Base-by-base conservation (phyloP, 768 basidiomycete species). In the Mrakia blollopis region DNA sequence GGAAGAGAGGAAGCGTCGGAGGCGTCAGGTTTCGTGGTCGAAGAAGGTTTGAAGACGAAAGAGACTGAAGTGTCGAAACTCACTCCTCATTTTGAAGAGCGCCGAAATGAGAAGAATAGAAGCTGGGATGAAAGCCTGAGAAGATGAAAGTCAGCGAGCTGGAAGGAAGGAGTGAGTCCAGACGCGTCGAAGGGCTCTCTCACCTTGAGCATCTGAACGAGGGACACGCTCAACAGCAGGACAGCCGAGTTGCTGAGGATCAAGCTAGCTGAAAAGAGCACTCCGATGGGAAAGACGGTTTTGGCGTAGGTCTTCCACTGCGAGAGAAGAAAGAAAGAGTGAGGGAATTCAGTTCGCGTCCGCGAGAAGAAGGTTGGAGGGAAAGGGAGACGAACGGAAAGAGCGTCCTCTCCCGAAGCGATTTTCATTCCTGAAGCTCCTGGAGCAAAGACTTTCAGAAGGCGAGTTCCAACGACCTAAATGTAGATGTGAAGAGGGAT, bases 191-290 rank as follows among this genome's bases (percentile, higher is more conserved):
- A 72, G 44, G n/a, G n/a, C n/a, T n/a, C n/a, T n/a, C 86, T 47
- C 54, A 90, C 91, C 88, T 94, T 94, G 83, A 94, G 89, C 81
- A 80, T 81, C 70, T 81, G 80, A 32, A 82, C 82, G 67, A 81
- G 81, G 1, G 81, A 79, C 21, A 96, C 93, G 80, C 90, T 91
- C 80, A 98, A 88, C 81, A 92, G 90, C 28, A 97, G 89, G 83
- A 94, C 95, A 1, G 94, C 94, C 2, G 91, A 91, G 84, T 98
- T 98, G 85, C 90, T 91, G 77, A 95, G 87, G 80, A 98, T 89
- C 72, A 98, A 88, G 76, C 91, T 93, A 35, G 90, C 96, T 41
- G 91, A 92, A 87, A 98, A 98, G 75, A 98, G 89, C 28, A 95
- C 81, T n/a, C 95, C 94, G 76, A 98, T 75, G 23, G 74, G 74